A percentile compares a stretch with the other conserved stretches of the same genome.
phyloP scores from a whole-genome alignment of 805 yeast genomes.

The Lachancea dasiensis region DNA sequence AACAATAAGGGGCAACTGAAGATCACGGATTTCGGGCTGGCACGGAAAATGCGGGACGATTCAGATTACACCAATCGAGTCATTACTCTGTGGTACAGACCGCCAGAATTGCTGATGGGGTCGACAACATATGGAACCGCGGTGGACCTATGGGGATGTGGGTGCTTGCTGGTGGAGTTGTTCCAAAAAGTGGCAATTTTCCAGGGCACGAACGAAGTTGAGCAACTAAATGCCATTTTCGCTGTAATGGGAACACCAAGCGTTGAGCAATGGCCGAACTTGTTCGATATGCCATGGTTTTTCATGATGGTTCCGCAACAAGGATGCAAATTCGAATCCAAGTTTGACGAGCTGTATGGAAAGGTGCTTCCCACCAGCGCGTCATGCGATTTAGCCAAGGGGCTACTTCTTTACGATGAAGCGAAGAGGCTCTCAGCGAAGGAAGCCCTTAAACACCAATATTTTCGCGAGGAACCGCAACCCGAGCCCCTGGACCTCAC shows the following conservation, averaged over 20 bases:
- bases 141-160: slow-evolving; percentile 96
- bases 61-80: slow-evolving; percentile 82
- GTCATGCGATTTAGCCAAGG: slow-evolving; percentile 59
- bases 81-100: slow-evolving; percentile 95
- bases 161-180: slow-evolving; percentile 81
- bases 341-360: slow-evolving; percentile 40
- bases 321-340: slow-evolving; percentile 21
- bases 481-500: slow-evolving; percentile 55
- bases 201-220: slow-evolving; percentile 84
- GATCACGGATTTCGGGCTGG: slow-evolving; percentile 80
- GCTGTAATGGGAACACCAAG: slow-evolving; percentile 85
- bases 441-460: slow-evolving; percentile 63
- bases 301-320: slow-evolving; percentile 66
- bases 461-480: slow-evolving; percentile 63
- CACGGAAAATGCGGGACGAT: slow-evolving; percentile 62
- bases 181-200: slow-evolving; percentile 71
- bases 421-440: slow-evolving; percentile 56
- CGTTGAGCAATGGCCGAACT: slow-evolving; percentile 65
- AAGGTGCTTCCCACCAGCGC: slow-evolving; percentile 40
- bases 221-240: slow-evolving; percentile 72
- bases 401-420: slow-evolving; percentile 67
- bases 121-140: slow-evolving; percentile 85
- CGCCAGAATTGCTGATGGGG: slow-evolving; percentile 89
- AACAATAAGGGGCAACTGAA: slow-evolving; percentile 57
- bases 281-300: slow-evolving; percentile 86